These are phyloP conservation scores for Dichotomopilus funicola DNA, from an alignment of 2,329 filamentous ascomycete species.

Conservation along the genomic window DNA sequence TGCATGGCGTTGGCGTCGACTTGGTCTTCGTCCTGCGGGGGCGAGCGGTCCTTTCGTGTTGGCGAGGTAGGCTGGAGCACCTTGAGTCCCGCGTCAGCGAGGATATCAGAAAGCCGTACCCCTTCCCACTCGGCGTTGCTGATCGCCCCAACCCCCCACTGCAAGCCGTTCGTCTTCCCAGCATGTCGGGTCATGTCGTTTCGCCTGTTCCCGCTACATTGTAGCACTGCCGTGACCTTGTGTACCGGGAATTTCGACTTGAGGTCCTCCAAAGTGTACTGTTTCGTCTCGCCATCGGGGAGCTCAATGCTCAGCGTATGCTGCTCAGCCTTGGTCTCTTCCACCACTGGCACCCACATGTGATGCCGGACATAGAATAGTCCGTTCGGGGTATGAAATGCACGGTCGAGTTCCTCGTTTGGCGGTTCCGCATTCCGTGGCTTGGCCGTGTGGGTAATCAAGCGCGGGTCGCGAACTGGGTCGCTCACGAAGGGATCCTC, in stretches of 20 bases:
- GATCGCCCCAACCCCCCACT: slow-evolving; percentile 54
- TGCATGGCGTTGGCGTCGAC: slow-evolving; percentile 36
- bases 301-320: slow-evolving; percentile 50
- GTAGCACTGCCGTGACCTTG: slow-evolving; percentile 49
- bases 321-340: slow-evolving; percentile 31
- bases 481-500: slow-evolving; percentile 56
- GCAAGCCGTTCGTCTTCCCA: slow-evolving; percentile 48
- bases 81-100: slow-evolving; percentile 47
- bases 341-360: slow-evolving; percentile 53
- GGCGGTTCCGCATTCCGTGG: slow-evolving; percentile 59
- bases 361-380: slow-evolving; percentile 57
- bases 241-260: slow-evolving; percentile 44
- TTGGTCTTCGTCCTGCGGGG: slow-evolving; percentile 35
- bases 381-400: slow-evolving; percentile 49
- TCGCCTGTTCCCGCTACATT: slow-evolving; percentile 56
- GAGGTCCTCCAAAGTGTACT: slow-evolving; percentile 50
- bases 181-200: slow-evolving; percentile 50
- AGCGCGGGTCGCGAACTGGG: slow-evolving; percentile 43
- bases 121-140: slow-evolving; percentile 55
- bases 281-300: slow-evolving; percentile 44
- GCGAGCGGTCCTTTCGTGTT: slow-evolving; percentile 2
- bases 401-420: slow-evolving; percentile 37
- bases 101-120: slow-evolving; percentile 47
- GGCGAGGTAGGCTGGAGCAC: slow-evolving; percentile 15
- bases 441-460: slow-evolving; percentile 47